These are phyloP conservation scores for Diddensiella caesifluorescens DNA, from an alignment of 805 yeast species.

Conservation along the genomic window DNA sequence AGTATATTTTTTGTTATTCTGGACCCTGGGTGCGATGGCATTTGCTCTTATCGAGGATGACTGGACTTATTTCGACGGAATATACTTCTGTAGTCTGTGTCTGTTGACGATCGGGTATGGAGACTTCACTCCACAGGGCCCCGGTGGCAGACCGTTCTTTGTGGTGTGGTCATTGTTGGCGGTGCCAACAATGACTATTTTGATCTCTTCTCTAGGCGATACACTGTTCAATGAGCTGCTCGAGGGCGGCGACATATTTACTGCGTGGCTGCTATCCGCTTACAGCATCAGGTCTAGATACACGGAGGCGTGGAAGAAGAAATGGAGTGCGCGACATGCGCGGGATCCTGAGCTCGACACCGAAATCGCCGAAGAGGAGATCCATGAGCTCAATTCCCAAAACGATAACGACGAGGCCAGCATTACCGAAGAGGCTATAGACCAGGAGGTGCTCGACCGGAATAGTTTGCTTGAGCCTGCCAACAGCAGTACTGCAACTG, in stretches of 20 bases:
- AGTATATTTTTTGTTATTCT: constrained; percentile 45
- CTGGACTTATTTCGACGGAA: constrained; percentile 66
- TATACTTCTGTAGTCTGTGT: constrained; percentile 74
- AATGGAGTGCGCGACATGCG: constrained; percentile 1
- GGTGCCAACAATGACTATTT: constrained; percentile 80
- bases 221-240: constrained; percentile 27
- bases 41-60: constrained; percentile 52
- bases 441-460: neutral
- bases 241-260: constrained; percentile 17
- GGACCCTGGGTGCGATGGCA: constrained; percentile 69
- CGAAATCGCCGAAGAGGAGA: neutral
- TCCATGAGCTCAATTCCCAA: constrained; percentile 5
- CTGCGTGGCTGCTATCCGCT: constrained; percentile 16
- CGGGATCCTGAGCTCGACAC: neutral
- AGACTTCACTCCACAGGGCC: constrained; percentile 51
- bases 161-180: constrained; percentile 78
- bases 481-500: neutral
- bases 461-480: neutral
- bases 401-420: neutral
- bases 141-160: constrained; percentile 69
- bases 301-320: constrained; percentile 1
- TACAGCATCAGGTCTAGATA: constrained; percentile 7
- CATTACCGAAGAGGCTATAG: neutral
- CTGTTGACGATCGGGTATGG: constrained; percentile 85
- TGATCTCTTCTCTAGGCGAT: constrained; percentile 70